phyloP scores from a whole-genome alignment of 768 basidiomycete genomes.

The Boletellus sp. region DNA sequence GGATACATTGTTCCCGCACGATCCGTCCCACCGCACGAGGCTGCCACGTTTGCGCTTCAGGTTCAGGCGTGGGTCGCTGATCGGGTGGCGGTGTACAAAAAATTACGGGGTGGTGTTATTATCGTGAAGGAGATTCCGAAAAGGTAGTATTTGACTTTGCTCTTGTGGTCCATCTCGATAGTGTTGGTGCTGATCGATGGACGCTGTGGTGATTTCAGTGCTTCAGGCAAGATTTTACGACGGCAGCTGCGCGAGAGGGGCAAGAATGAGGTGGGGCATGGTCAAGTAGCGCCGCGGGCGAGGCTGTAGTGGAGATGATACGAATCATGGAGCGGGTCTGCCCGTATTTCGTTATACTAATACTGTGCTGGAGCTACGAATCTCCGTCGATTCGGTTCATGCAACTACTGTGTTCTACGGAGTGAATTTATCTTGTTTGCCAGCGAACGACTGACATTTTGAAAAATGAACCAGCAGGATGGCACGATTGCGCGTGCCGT shows the following conservation, averaged over 20 bases:
- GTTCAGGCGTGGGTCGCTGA: slow-evolving; percentile 62
- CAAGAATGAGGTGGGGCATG: slow-evolving; percentile 44
- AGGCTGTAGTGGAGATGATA: slow-evolving; percentile 12
- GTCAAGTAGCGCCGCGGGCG: slow-evolving; percentile 16
- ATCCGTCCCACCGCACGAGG: slow-evolving; percentile 17
- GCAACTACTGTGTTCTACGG: too few species aligned
- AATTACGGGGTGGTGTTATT: slow-evolving; percentile 69
- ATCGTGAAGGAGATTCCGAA: slow-evolving; percentile 46
- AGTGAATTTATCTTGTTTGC: too few species aligned
- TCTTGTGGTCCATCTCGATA: neutral
- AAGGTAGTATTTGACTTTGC: slow-evolving; percentile 14
- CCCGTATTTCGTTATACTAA: neutral
- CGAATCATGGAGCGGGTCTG: too few species aligned
- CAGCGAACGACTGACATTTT: too few species aligned
- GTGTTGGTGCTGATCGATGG: neutral
- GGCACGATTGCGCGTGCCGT: too few species aligned
- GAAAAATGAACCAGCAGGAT: too few species aligned
- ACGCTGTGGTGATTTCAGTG: slow-evolving; percentile 37
- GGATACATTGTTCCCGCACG: slow-evolving; percentile 50
- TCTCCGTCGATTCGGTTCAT: too few species aligned
- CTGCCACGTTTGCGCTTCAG: slow-evolving; percentile 38
- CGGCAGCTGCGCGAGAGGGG: slow-evolving; percentile 70
- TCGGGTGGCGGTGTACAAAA: slow-evolving; percentile 76
- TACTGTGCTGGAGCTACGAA: too few species aligned
- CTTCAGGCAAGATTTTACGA: slow-evolving; percentile 85